Evolutionary conservation across 73 alveolate genomes (phyloP).

Genomic region (Durusdinium trenchii): DNA sequence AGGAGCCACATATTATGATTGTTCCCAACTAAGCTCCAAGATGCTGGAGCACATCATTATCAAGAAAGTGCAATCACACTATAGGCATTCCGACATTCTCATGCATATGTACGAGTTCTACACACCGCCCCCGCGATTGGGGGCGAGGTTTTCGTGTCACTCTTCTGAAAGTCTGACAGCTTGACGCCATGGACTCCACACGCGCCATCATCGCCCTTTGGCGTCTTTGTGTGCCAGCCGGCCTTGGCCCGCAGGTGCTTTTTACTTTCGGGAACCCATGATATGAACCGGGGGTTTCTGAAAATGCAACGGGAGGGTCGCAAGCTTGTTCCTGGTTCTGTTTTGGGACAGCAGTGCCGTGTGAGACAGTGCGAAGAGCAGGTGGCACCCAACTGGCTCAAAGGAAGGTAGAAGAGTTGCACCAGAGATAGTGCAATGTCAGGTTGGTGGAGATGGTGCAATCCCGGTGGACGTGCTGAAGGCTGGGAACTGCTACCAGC

Average conservation of each 20-base stretch:
- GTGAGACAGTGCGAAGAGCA: not conserved
- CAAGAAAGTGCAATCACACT: too few relatives aligned
- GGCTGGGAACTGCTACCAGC: not conserved
- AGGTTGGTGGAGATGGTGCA: conserved; percentile 91
- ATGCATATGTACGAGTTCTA: too few relatives aligned
- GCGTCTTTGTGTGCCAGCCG: conserved; percentile 80
- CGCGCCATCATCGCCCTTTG: conserved; percentile 86
- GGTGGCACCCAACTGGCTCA: not conserved
- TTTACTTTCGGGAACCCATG: too few relatives aligned
- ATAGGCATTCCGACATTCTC: too few relatives aligned
- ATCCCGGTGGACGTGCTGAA: conserved; percentile 77
- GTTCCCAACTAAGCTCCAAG: too few relatives aligned
- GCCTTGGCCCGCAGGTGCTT: conserved; percentile 58
- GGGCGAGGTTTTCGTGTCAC: too few relatives aligned
- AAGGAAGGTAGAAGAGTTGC: not conserved
- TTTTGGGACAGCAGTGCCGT: not conserved
- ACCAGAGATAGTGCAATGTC: not conserved
- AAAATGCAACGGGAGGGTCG: not conserved
- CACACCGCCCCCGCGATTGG: too few relatives aligned
- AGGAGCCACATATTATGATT: too few relatives aligned
- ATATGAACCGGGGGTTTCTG: not conserved
- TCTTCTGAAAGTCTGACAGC: too few relatives aligned
- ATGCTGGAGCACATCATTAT: too few relatives aligned
- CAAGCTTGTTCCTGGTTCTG: not conserved
- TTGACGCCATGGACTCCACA: conserved; percentile 81